Evolutionary conservation across 192 early-diverging fungal genomes (phyloP).

Genomic region (Dissophora globulifera): DNA sequence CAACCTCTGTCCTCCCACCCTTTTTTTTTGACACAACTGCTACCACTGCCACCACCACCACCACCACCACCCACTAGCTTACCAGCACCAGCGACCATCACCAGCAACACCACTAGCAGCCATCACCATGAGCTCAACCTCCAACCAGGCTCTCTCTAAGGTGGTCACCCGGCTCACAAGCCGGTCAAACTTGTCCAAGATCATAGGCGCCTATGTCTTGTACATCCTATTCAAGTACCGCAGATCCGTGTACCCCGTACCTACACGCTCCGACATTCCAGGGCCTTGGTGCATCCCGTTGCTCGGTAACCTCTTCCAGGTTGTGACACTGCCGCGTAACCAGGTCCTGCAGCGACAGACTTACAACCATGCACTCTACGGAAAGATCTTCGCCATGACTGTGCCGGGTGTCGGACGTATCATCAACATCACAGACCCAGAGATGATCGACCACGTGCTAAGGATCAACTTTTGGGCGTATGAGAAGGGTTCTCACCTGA

Average conservation of each 20-base stretch:
- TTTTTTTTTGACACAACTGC: no score
- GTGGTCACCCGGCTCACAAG: slow-evolving; percentile 12
- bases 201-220: slow-evolving; percentile 19
- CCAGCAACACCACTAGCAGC: no score
- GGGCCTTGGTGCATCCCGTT: slow-evolving; percentile 30
- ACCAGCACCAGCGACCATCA: background rate
- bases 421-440: slow-evolving; percentile 33
- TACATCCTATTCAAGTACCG: slow-evolving; percentile 41
- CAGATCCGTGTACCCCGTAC: slow-evolving; percentile 20
- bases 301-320: slow-evolving; percentile 25
- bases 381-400: slow-evolving; percentile 31
- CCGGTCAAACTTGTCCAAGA: slow-evolving; percentile 15
- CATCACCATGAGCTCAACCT: no score
- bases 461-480: slow-evolving; percentile 51
- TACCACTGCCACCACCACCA: no score
- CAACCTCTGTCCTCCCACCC: no score
- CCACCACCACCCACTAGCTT: background rate
- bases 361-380: slow-evolving; percentile 19
- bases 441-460: slow-evolving; percentile 41
- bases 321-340: slow-evolving; percentile 8
- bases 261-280: slow-evolving; percentile 17
- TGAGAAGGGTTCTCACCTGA: slow-evolving; percentile 38
- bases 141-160: background rate
- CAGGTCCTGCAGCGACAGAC: slow-evolving; percentile 35
- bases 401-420: slow-evolving; percentile 31